A percentile compares a stretch with the other conserved stretches of the same genome.
phyloP scores from a whole-genome alignment of 2,329 filamentous ascomycete species.

The Tolypocladium capitatum region DNA sequence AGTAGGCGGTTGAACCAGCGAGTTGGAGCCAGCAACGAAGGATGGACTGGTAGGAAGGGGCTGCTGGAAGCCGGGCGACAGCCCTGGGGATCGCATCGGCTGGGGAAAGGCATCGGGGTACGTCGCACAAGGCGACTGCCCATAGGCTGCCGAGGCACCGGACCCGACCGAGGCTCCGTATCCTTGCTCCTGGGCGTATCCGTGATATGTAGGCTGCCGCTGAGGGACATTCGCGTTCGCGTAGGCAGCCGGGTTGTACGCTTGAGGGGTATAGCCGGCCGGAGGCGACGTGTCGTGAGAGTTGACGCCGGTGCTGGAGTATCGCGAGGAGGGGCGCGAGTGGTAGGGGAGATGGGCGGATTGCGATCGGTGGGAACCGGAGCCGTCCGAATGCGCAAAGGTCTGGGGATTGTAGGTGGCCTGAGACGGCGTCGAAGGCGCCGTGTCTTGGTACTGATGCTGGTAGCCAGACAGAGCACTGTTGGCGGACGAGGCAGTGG shows the following conservation, averaged over 20 bases:
- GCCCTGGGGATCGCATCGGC: slow-evolving; percentile 13
- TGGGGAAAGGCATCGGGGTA: slow-evolving; percentile 12
- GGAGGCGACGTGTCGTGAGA: slow-evolving; percentile 19
- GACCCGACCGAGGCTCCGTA: slow-evolving; percentile 25
- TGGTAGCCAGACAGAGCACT: slow-evolving; percentile 37
- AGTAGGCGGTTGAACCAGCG: slow-evolving; percentile 14
- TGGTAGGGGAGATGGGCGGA: slow-evolving; percentile 39
- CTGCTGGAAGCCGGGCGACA: slow-evolving; percentile 26
- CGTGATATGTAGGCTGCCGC: slow-evolving; percentile 36
- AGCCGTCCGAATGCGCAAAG: slow-evolving; percentile 29
- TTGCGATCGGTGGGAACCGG: slow-evolving; percentile 28
- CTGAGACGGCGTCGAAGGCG: slow-evolving; percentile 29
- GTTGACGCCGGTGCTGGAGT: slow-evolving; percentile 23
- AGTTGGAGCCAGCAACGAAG: slow-evolving; percentile 11
- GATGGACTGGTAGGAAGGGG: slow-evolving; percentile 22
- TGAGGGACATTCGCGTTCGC: slow-evolving; percentile 34
- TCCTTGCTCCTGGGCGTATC: slow-evolving; percentile 30
- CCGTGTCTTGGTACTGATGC: slow-evolving; percentile 34
- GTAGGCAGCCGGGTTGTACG: slow-evolving; percentile 49
- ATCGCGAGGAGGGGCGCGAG: slow-evolving; percentile 25
- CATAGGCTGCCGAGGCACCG: slow-evolving; percentile 21
- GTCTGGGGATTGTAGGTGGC: slow-evolving; percentile 58
- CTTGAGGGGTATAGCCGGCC: slow-evolving; percentile 34
- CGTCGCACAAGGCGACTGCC: slow-evolving; percentile 23
- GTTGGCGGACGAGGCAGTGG: slow-evolving; percentile 21